Evolutionary conservation across 2,329 filamentous ascomycete species (phyloP), one percentile per base, ranked within the genome.

Genomic region (Macrophomina pseudophaseolina): DNA sequence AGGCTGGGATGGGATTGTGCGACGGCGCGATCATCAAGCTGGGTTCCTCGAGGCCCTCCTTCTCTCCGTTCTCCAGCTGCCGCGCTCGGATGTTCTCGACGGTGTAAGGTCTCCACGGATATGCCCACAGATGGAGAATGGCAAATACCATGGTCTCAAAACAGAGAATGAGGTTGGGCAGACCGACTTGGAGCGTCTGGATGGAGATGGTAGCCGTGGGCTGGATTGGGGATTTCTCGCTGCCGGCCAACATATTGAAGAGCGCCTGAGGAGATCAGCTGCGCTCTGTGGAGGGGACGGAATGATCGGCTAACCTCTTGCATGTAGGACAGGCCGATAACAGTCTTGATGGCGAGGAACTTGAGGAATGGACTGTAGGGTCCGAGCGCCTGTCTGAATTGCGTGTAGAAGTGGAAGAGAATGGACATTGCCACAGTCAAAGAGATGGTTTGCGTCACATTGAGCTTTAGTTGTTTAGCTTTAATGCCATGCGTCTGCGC

Each of bases 141-240:
- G 49, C 49, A 11, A 53, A 53, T 9, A 53, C 28, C 30, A 53
- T 16, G 49, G 49, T 53, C 14, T 53, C 49, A 18, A 53, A 53
- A 16, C 28, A 53, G 4, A 53, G 49, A 8, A 53, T 53, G 49
- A 53, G 49, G 49, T 53, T 53, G 11, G 49, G 49, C 1, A 53
- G 30, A 8, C 49, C 49, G 11, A 53, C 49, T 35, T 53, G 28
- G 9, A 53, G 30, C 1, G 49, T 53, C 28, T 53, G 49, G 30
- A 53, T 16, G 28, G 49, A 53, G 30, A 53, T 32, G 28, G 49
- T 53, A 4, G 49, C 49, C 11, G 49, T 53, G 23, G 49, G 49
- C 6, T 53, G 28, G 28, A 53, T 4, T 16, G 49, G 49, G 6
- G 49, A 18, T 12, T 53, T 30, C 2, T 53, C 49, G 4, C n/a